Conservation (phyloP, 2,329 filamentous ascomycete species). For the Aureobasidium sp. region DNA sequence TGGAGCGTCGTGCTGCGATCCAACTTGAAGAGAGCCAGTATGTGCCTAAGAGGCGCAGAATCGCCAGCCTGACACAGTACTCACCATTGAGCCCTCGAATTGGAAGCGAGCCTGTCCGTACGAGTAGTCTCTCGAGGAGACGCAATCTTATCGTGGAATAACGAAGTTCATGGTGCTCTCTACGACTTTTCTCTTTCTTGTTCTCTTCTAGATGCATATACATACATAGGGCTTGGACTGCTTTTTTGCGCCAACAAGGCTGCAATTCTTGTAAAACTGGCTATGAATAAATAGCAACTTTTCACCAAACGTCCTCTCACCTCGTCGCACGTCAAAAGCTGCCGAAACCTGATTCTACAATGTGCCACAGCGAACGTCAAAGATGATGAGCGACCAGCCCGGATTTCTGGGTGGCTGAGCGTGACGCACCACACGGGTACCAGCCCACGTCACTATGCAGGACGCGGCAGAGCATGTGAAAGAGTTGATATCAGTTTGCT, state of each 20-base stretch:
- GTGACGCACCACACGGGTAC: constrained; percentile 14
- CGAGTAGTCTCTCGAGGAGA: constrained; percentile 17
- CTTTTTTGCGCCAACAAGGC: neutral
- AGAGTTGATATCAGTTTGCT: constrained; percentile 13
- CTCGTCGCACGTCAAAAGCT: neutral
- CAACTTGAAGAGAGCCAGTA: constrained; percentile 10
- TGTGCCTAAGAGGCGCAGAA: constrained; percentile 15
- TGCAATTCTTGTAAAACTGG: neutral
- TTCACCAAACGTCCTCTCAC: neutral
- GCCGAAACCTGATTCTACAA: neutral
- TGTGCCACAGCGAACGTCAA: neutral
- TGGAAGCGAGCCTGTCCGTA: constrained; percentile 14
- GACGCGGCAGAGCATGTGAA: constrained; percentile 21
- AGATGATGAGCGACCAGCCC: constrained; percentile 2
- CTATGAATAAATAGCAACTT: neutral
- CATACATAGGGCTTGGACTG: constrained; percentile 3
- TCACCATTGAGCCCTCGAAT: constrained; percentile 15
- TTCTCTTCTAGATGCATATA: constrained; percentile 13
- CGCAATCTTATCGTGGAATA: constrained; percentile 18
- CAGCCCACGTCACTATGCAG: constrained; percentile 17
- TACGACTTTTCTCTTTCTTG: constrained; percentile 1
- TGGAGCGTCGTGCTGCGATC: constrained; percentile 5
- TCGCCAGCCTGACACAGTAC: constrained; percentile 11
- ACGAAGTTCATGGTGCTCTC: constrained; percentile 11
- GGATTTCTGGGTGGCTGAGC: constrained; percentile 3